These are phyloP conservation scores for Rickenella mellea DNA, from an alignment of 768 basidiomycete genomes.

Conservation along the genomic window DNA sequence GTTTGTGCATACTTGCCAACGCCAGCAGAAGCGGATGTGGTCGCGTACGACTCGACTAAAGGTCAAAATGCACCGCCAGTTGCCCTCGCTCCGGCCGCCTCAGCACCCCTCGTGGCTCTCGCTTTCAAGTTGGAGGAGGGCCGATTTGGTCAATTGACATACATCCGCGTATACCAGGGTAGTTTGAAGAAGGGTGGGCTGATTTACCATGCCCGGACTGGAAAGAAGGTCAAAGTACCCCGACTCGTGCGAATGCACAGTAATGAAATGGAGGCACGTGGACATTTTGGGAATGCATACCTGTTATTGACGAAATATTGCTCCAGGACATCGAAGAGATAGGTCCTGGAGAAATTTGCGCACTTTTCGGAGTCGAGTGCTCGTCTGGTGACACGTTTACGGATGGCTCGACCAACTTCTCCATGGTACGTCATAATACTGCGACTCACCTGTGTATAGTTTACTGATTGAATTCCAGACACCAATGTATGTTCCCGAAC, in stretches of 20 bases:
- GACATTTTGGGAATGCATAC: not conserved
- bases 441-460: not conserved
- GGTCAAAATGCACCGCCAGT: conserved; percentile 60
- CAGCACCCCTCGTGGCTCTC: conserved; percentile 82
- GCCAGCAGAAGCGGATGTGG: conserved; percentile 67
- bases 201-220: conserved; percentile 88
- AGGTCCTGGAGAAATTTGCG: conserved; percentile 97
- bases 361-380: conserved; percentile 98
- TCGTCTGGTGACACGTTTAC: conserved; percentile 97
- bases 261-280: conserved; percentile 92
- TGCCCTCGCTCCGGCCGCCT: conserved; percentile 70
- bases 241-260: conserved; percentile 95
- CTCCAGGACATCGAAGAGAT: conserved; percentile 81
- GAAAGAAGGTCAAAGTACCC: conserved; percentile 96
- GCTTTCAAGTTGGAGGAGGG: conserved; percentile 99
- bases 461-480: conserved; percentile 40
- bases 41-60: conserved; percentile 76
- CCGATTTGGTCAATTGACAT: conserved; percentile 92
- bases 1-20: conserved; percentile 93
- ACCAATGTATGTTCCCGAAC: conserved; percentile 97
- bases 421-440: conserved; percentile 60
- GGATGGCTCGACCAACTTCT: conserved; percentile 80
- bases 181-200: conserved; percentile 75
- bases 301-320: not conserved
- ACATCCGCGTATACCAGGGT: conserved; percentile 97